Base-by-base conservation (phyloP, 257 asterid genomes). In the Solanum pennellii region DNA sequence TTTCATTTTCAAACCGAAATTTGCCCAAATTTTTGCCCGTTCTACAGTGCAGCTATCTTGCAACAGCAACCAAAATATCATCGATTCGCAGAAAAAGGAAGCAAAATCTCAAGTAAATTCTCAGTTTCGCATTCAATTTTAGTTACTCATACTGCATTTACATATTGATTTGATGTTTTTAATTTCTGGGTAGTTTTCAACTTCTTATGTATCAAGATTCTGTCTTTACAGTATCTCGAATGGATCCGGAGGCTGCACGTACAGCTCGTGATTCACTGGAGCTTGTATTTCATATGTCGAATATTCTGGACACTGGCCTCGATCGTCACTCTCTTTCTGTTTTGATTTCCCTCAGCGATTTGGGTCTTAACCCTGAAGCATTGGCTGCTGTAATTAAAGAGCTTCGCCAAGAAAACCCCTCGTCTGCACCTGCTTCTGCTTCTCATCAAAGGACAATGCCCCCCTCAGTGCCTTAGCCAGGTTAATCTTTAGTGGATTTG, bases 281-380 rank as follows among this genome's bases (percentile, higher is more conserved):
- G 33, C 73, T 96, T 9, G 96, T 83, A 62, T 94, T 93, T 90
- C 98, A 94, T 83, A 96, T 96, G 93, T 96, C 98, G 3, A 94
- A 94, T 89, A 93, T 94, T 86, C 96, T 96, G 1, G 98, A 94
- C 33, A 94, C 96, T 39, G 96, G 98, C n/a, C 94, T 96, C 74
- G 98, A 96, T 83, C 96, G 95, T 35, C 98, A 94, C 89, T 93
- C 98, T 59, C 94, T 95, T 6, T 96, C 99, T 35, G 88, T 96
- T 87, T 93, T 96, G 74, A 93, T 93, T 15, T 92, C 95, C 10
- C 96, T 96, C 20, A 95, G 96, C 25, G 99, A 96, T 86, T 72
- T 91, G 92, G 98, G 98, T 56, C 52, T 94, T 85, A 94, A 94
- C 86, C 98, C 97, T 4, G 98, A 96, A 85, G 91, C 98, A 4